Percentiles rank a stretch among this genome's conserved stretches.
Conservation (phyloP, 1,284 basidiomycete genomes). For the Schizophyllum commune region DNA sequence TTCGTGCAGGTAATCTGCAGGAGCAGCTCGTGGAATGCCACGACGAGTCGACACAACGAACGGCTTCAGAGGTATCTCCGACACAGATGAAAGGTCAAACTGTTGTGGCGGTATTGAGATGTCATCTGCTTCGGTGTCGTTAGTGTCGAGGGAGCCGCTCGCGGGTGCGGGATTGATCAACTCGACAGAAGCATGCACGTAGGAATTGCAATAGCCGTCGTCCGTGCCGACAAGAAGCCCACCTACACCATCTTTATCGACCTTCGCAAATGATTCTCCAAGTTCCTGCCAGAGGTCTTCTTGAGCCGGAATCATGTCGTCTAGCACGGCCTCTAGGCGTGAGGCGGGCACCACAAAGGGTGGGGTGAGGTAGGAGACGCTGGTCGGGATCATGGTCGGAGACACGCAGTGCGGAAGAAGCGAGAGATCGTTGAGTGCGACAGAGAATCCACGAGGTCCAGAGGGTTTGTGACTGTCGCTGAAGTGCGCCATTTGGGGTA, state of each 20-base stretch:
- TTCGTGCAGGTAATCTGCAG: background rate
- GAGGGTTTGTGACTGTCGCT: conserved; percentile 28
- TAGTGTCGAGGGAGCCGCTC: background rate
- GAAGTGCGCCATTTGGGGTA: conserved; percentile 20
- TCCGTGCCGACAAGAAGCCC: conserved; percentile 22
- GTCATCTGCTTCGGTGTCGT: background rate
- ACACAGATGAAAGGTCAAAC: background rate
- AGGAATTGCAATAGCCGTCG: conserved; percentile 15
- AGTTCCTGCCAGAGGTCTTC: conserved; percentile 35
- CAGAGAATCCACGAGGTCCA: conserved; percentile 35
- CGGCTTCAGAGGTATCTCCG: background rate
- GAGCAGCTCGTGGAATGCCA: background rate
- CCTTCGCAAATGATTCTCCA: conserved; percentile 26
- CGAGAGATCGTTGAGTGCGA: conserved; percentile 6
- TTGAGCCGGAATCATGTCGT: conserved; percentile 15
- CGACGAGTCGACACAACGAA: background rate
- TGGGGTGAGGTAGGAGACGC: conserved; percentile 44
- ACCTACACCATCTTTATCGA: conserved; percentile 18
- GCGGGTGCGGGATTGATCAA: background rate
- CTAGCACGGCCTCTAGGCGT: background rate
- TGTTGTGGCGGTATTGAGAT: background rate
- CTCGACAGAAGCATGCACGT: conserved; percentile 2
- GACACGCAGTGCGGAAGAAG: conserved; percentile 22
- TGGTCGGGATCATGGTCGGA: conserved; percentile 20
- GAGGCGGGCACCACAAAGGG: conserved; percentile 43